Percentiles rank a stretch among this genome's conserved stretches.
Evolutionary conservation across 345 rosid genomes (phyloP).

Genomic region (Moringa oleifera): DNA sequence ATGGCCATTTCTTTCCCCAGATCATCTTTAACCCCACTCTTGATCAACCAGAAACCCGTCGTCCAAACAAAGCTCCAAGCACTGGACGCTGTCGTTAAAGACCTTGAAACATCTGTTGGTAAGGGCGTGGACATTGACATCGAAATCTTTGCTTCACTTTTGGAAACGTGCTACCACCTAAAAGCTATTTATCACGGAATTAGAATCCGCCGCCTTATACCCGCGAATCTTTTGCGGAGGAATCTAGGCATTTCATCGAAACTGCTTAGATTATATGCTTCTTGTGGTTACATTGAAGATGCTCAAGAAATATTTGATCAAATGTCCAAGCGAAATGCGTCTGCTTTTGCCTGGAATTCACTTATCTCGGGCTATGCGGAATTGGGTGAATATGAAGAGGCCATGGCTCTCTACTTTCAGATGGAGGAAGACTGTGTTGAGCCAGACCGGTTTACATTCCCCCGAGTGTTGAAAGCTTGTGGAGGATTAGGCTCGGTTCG

Average conservation of each 20-base stretch:
- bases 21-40: conserved; percentile 57
- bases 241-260: conserved; percentile 59
- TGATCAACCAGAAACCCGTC: conserved; percentile 23
- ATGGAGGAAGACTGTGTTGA: conserved; percentile 80
- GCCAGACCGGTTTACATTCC: conserved; percentile 76
- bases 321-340: conserved; percentile 48
- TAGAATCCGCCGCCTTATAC: conserved; percentile 55
- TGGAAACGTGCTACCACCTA: conserved; percentile 61
- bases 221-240: conserved; percentile 38
- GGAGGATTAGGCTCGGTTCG: conserved; percentile 71
- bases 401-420: conserved; percentile 80
- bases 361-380: conserved; percentile 74
- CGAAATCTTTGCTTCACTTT: conserved; percentile 59
- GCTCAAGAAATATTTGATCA: conserved; percentile 82
- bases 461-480: conserved; percentile 79
- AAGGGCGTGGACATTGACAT: conserved; percentile 54
- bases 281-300: conserved; percentile 38
- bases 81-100: conserved; percentile 45
- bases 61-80: conserved; percentile 53
- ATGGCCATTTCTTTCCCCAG: conserved; percentile 28
- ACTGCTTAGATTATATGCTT: conserved; percentile 50
- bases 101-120: conserved; percentile 45
- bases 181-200: conserved; percentile 48
- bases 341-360: conserved; percentile 86
- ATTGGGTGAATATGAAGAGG: conserved; percentile 62